Conservation (phyloP, 2,329 filamentous ascomycete species). For the Alternaria alternata region DNA sequence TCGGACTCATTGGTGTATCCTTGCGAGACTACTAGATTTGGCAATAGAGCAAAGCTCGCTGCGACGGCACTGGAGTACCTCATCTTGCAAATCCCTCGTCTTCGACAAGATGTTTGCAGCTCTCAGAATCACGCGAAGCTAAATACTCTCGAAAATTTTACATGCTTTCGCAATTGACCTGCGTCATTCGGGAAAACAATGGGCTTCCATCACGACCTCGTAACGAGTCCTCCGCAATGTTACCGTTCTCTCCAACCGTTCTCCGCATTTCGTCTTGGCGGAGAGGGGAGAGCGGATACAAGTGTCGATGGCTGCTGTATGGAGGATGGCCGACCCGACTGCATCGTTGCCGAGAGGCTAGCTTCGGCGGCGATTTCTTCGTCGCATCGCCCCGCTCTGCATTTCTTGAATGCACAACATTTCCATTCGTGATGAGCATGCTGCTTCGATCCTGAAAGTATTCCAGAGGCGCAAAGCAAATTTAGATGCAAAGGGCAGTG, state of each 20-base stretch:
- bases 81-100: conserved; percentile 9
- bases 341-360: neutral
- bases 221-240: conserved; percentile 19
- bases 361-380: neutral
- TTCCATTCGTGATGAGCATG: neutral
- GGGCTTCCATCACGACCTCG: conserved; percentile 7
- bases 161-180: neutral
- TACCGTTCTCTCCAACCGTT: conserved; percentile 18
- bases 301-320: neutral
- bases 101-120: neutral
- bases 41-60: conserved; percentile 18
- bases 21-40: conserved; percentile 19
- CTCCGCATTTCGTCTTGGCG: conserved; percentile 26
- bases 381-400: neutral
- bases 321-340: neutral
- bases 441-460: neutral
- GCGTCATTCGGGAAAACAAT: conserved; percentile 8
- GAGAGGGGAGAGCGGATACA: conserved; percentile 19
- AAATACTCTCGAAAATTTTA: neutral
- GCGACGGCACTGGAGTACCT: conserved; percentile 9
- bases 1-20: conserved; percentile 40
- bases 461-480: neutral
- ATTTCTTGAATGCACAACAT: neutral
- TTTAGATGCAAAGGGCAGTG: neutral
- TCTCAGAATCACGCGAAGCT: neutral